Percentiles rank a stretch among this genome's conserved stretches.
Conservation (phyloP, 345 rosid species). For the Acer yangbiense region DNA sequence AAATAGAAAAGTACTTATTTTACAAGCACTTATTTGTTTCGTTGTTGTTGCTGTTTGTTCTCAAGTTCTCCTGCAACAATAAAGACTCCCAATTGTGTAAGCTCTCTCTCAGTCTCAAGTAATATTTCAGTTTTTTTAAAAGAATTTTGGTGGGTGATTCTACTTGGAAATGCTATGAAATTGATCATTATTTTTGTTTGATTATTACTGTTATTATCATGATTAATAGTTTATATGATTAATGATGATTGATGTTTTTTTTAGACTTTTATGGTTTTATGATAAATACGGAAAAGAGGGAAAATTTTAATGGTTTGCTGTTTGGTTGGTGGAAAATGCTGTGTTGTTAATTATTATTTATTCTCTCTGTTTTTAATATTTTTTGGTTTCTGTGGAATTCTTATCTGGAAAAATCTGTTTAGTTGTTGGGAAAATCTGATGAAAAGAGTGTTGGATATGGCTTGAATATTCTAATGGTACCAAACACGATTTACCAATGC, state of each 20-base stretch:
- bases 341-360: background rate
- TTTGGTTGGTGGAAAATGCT: slow-evolving; percentile 5
- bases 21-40: no score
- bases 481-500: no score
- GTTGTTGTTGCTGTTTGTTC: no score
- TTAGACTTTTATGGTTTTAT: background rate
- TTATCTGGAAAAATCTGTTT: background rate
- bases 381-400: background rate
- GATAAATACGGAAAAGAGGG: background rate
- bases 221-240: background rate
- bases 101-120: no score
- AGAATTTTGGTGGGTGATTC: background rate
- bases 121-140: no score
- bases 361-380: background rate
- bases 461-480: no score
- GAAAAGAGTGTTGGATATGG: no score
- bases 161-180: slow-evolving; percentile 9
- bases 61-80: no score
- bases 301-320: background rate
- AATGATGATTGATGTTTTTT: slow-evolving; percentile 12
- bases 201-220: background rate
- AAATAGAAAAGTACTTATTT: no score
- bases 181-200: background rate
- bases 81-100: no score
- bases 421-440: background rate